A percentile compares a stretch with the other conserved stretches of the same genome.
These are phyloP conservation scores for Plasmodium fragile DNA, from an alignment of 169 alveolate species.

Conservation along the genomic window DNA sequence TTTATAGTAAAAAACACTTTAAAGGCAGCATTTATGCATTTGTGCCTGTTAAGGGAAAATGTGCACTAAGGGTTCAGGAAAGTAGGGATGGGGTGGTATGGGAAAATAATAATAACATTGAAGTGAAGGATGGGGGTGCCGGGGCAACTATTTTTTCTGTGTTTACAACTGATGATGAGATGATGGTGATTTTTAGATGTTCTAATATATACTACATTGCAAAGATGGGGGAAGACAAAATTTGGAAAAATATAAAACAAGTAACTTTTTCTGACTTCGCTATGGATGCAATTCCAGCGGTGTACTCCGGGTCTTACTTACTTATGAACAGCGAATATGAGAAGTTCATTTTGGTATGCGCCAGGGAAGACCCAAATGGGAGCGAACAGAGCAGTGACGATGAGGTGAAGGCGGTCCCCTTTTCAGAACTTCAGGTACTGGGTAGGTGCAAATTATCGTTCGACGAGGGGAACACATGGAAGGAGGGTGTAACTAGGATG, in stretches of 20 bases:
- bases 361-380: not conserved
- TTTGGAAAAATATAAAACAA: not conserved
- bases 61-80: conserved; percentile 12
- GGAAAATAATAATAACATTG: not conserved
- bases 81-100: not conserved
- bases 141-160: conserved; percentile 16
- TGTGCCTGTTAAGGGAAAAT: conserved; percentile 1
- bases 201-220: conserved; percentile 12
- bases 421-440: not conserved
- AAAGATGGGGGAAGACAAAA: not conserved
- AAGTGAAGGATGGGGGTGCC: not conserved
- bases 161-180: conserved; percentile 10
- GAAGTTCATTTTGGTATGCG: conserved; percentile 36
- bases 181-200: conserved; percentile 29
- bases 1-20: conserved; percentile 2
- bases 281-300: not conserved
- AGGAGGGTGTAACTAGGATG: not conserved
- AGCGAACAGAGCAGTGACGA: not conserved
- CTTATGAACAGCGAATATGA: conserved; percentile 20
- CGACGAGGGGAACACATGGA: not conserved
- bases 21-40: conserved; percentile 34
- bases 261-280: not conserved
- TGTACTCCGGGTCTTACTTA: conserved; percentile 28
- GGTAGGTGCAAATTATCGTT: conserved; percentile 7
- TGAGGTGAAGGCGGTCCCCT: conserved; percentile 7